These are phyloP conservation scores for Pseudogymnoascus sp. DNA, from an alignment of 2,329 filamentous ascomycete species.

Conservation along the genomic window DNA sequence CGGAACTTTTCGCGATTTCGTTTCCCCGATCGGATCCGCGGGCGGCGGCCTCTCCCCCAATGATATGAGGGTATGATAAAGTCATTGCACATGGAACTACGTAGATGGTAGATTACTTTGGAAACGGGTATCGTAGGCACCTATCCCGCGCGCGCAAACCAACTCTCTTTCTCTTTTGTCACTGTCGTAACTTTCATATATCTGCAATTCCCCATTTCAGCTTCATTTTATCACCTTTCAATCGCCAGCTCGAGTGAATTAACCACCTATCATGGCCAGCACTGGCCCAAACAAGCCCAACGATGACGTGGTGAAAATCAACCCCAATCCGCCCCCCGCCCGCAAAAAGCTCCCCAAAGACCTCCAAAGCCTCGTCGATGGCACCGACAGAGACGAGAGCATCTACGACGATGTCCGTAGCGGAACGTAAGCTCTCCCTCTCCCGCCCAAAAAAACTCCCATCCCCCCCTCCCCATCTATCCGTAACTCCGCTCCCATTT, in stretches of 20 bases:
- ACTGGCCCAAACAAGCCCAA: conserved; percentile 27
- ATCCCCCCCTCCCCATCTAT: neutral
- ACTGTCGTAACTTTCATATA: neutral
- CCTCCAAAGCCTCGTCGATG: conserved; percentile 51
- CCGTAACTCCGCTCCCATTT: conserved; percentile 7
- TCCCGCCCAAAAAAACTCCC: neutral
- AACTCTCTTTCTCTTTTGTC: neutral
- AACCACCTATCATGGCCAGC: neutral
- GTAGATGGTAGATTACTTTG: neutral
- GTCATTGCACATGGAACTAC: neutral
- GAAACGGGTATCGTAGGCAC: neutral
- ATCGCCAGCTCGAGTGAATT: neutral
- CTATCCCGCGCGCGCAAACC: neutral
- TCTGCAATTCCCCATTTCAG: neutral
- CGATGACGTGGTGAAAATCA: conserved; percentile 18
- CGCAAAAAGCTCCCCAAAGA: conserved; percentile 43
- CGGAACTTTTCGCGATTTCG: conserved; percentile 8
- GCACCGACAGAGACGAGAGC: conserved; percentile 55
- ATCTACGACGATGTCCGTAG: conserved; percentile 71
- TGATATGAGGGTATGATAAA: neutral
- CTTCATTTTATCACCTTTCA: neutral
- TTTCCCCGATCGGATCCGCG: neutral
- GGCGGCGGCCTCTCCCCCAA: neutral
- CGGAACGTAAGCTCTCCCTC: conserved; percentile 55
- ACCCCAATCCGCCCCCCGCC: conserved; percentile 31